These are phyloP conservation scores for Castanea mollissima DNA, from an alignment of 306 rosid species.

Conservation along the genomic window DNA sequence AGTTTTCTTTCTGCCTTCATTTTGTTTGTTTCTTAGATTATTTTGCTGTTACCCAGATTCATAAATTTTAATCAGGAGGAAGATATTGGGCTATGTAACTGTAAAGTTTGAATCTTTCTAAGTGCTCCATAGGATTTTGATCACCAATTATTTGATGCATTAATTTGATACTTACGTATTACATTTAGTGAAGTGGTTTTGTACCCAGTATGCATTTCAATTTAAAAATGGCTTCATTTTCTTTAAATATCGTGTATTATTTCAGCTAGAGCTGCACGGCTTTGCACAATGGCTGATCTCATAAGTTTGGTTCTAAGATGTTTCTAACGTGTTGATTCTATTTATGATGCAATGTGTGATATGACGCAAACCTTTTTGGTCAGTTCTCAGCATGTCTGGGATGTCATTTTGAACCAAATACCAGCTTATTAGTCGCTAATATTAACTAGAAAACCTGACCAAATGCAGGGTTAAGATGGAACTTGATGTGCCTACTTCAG, in stretches of 20 bases:
- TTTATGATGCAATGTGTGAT: not conserved
- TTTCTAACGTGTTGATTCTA: not conserved
- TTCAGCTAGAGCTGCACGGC: not conserved
- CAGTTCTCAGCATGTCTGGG: not conserved
- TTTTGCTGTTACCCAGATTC: not conserved
- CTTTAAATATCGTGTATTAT: not conserved
- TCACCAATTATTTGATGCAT: not conserved
- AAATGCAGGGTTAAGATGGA: slow-evolving; percentile 89
- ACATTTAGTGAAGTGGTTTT: not conserved
- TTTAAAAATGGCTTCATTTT: not conserved
- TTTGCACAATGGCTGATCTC: not conserved
- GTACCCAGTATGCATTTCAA: not conserved
- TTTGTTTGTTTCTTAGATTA: not conserved
- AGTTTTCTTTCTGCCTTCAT: not conserved
- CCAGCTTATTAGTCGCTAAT: not conserved
- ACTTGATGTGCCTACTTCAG: slow-evolving; percentile 73
- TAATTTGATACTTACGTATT: not conserved
- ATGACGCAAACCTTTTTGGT: not conserved
- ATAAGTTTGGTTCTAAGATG: not conserved
- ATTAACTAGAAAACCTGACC: slow-evolving; percentile 26
- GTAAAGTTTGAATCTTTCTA: not conserved
- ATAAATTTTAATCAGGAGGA: not conserved
- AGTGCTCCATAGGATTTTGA: not conserved
- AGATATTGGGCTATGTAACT: not conserved
- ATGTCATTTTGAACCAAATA: not conserved